These are phyloP conservation scores for Argentina anserina DNA, from an alignment of 306 rosid species.

Conservation along the genomic window DNA sequence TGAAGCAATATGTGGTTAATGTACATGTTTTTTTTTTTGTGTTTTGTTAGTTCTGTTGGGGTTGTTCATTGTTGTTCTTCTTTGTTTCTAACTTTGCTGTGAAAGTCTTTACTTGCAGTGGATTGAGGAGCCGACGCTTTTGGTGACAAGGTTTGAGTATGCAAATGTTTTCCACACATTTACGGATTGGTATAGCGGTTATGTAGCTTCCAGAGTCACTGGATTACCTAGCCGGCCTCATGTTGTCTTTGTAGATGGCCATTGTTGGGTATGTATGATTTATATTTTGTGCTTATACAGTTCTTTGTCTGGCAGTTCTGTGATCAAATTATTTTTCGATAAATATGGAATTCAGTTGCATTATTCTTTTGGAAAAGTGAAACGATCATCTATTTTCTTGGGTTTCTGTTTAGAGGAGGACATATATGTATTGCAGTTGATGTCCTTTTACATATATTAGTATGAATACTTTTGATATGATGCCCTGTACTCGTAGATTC, in stretches of 20 bases:
- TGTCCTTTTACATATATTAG: neutral
- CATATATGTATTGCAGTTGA: neutral
- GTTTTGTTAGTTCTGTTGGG: conserved; percentile 1
- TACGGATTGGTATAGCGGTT: conserved; percentile 95
- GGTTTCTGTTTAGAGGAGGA: neutral
- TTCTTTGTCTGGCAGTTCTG: neutral
- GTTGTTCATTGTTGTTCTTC: neutral
- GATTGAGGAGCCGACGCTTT: conserved; percentile 89
- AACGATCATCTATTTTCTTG: neutral
- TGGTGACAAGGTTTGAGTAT: conserved; percentile 92
- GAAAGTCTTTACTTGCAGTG: conserved; percentile 63
- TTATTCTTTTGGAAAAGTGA: neutral
- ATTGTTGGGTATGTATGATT: conserved; percentile 63
- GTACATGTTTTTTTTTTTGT: too few species aligned
- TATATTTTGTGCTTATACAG: conserved; percentile 1
- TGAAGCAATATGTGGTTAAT: too few species aligned
- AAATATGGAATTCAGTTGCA: neutral
- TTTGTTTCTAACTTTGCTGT: conserved; percentile 32
- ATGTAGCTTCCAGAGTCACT: conserved; percentile 81
- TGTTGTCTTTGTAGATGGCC: conserved; percentile 86
- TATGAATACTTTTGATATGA: neutral
- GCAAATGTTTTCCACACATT: conserved; percentile 94
- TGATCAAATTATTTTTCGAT: neutral
- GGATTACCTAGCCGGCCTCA: conserved; percentile 83
- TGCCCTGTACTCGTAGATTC: neutral